Evolutionary conservation across 257 asterid genomes (phyloP).

Genomic region (Penstemon davidsonii): DNA sequence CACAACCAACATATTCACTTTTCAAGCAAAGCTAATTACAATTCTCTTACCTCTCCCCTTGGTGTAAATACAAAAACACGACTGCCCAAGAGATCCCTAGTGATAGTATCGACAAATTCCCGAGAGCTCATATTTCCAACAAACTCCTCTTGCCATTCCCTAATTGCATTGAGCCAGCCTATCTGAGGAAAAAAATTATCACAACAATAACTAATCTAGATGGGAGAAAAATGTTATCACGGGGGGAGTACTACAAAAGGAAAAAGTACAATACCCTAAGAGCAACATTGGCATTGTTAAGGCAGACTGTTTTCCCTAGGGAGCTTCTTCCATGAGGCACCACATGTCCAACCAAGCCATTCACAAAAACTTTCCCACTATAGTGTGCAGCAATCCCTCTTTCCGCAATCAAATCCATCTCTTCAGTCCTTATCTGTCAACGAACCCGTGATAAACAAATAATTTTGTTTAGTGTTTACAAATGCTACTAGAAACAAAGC

Average conservation of each 20-base stretch:
- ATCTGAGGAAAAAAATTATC: slow-evolving; percentile 47
- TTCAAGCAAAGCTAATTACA: slow-evolving; percentile 3
- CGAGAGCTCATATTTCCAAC: slow-evolving; percentile 97
- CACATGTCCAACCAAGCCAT: slow-evolving; percentile 77
- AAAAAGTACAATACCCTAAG: slow-evolving; percentile 62
- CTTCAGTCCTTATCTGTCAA: slow-evolving; percentile 86
- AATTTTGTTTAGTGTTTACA: neutral
- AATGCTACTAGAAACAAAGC: slow-evolving; percentile 28
- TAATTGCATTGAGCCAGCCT: slow-evolving; percentile 95
- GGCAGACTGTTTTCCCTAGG: slow-evolving; percentile 66
- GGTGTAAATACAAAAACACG: slow-evolving; percentile 97
- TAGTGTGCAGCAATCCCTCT: slow-evolving; percentile 97
- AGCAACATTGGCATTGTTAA: slow-evolving; percentile 85
- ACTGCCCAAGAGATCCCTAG: slow-evolving; percentile 88
- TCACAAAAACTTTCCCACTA: slow-evolving; percentile 78
- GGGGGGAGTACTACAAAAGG: slow-evolving; percentile 21
- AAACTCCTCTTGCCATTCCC: slow-evolving; percentile 98
- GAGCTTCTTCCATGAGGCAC: slow-evolving; percentile 54
- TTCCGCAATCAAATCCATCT: slow-evolving; percentile 90
- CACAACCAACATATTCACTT: slow-evolving; percentile 14
- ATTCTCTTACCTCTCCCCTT: slow-evolving; percentile 73
- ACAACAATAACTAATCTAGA: neutral
- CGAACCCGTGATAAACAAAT: slow-evolving; percentile 2
- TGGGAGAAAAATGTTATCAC: neutral
- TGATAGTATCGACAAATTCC: slow-evolving; percentile 89